Evolutionary conservation across 164 flowering plant genomes (phyloP), one percentile per base, ranked within the genome.

Genomic region (Houttuynia cordata): DNA sequence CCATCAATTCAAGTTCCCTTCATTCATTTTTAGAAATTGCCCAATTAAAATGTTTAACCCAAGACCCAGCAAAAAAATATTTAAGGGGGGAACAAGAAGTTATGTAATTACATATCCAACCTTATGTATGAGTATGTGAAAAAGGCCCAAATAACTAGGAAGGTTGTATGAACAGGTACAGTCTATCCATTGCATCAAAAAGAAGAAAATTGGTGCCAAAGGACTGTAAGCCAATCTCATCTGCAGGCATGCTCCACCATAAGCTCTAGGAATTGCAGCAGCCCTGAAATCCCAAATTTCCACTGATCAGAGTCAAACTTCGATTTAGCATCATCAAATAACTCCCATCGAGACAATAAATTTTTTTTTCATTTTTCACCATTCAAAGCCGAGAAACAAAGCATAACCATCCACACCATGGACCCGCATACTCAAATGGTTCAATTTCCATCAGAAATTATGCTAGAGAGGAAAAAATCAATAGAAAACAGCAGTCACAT

Each of bases 181-280:
- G 66, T 86, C 90, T 66, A 84, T 57, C 94, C 94, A 88, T 61
- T 81, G 89, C 7, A 86, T 73, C 61, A 91, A 71, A 64, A 72
- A 79, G 62, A 85, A 65, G 67, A 76, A 68, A 22, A 91, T 64
- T 8, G 94, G 94, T 10, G 94, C 83, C 73, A 76, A 75, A 39
- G 79, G 76, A 77, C 82, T 73, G 72, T 76, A 82, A 47, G 80
- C 85, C 68, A 86, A 67, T 76, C 82, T 86, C 97, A 91, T 82
- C 60, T 84, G 91, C 64, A 86, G 68, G 56, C 70, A 73, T 8
- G 72, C 73, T 24, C 90, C 89, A 45, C 79, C 82, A 64, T 88
- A 86, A 9, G 74, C 78, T 68, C 78, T 81, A 24, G 91, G 91
- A 64, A 88, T 84, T 41, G 85, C 75, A 70, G 87, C 84, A 56